Base-by-base conservation (phyloP, 257 asterid species). In the Jacaranda mimosifolia region DNA sequence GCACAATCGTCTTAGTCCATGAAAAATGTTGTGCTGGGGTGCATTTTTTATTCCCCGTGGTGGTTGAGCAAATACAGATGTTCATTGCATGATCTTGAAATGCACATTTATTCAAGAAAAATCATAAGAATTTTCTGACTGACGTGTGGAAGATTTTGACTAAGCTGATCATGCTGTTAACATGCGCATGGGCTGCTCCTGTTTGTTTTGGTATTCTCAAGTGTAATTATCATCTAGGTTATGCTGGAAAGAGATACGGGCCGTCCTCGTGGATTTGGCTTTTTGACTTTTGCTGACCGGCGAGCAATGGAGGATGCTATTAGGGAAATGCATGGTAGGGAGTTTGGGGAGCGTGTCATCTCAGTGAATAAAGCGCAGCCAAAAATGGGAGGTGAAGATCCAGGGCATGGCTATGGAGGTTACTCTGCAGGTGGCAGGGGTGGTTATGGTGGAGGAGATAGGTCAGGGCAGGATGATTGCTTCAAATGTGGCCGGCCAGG, bases 191-290 rank as follows among this genome's bases (percentile, higher is more conserved):
- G 32, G 12, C 58, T 48, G 19, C 46, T 40, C 45, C n/a, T 36
- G 18, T 32, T 13, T 51, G 5, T 12, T 18, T 70, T 36, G 55
- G 55, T 48, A 12, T 42, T 18, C 76, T 70, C 32, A 77, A 60
- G 14, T 38, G 21, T 63, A 13, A 45, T 38, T 39, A 42, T 74
- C 43, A 38, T 70, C 76, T 63, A 89, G 97, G 76, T 91, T 65
- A 87, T 91, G 97, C 82, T 87, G 82, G 97, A 91, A 79, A 87
- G 92, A 81, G 94, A 89, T 36, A 87, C 97, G 14, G 94, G 94
- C 14, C 94, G 94, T 62, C 97, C 97, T 72, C 94, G 97, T 45
- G 97, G 94, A 76, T 91, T 91, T 81, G 97, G 94, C 32, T 91
- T 91, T 83, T 68, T 91, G 76, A 89, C 94, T 63, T 91, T 91